These are phyloP conservation scores for Microbotryum scabiosae DNA, from an alignment of 1,284 basidiomycete species.

Conservation along the genomic window DNA sequence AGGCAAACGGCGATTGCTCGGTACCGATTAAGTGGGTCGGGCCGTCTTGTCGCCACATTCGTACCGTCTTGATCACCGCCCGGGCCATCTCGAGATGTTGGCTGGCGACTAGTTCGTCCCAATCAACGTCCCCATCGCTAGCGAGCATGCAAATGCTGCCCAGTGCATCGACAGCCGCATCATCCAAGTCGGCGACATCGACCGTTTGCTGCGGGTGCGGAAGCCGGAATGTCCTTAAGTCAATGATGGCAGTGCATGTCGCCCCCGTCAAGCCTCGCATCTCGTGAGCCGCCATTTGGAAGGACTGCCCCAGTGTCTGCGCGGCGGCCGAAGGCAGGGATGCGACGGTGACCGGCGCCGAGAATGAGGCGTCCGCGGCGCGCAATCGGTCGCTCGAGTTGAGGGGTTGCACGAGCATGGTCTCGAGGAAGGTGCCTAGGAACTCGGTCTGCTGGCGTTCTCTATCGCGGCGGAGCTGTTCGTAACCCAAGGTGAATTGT, in stretches of 20 bases:
- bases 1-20: too few species aligned
- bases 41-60: background rate
- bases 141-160: constrained; percentile 4
- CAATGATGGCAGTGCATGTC: constrained; percentile 6
- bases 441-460: constrained; percentile 10
- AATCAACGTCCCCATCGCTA: constrained; percentile 2
- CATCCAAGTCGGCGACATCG: background rate
- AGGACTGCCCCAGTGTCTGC: background rate
- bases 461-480: constrained; percentile 1
- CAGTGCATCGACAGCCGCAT: background rate
- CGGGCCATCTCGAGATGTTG: background rate
- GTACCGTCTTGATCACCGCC: background rate
- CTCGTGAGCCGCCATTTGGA: constrained; percentile 3
- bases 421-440: constrained; percentile 6
- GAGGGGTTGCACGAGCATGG: constrained; percentile 8
- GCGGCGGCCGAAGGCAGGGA: too few species aligned
- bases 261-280: constrained; percentile 3
- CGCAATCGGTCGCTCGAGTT: constrained; percentile 1
- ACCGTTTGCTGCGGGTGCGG: background rate
- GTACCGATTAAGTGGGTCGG: too few species aligned
- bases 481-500: constrained; percentile 12
- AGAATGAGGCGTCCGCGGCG: background rate
- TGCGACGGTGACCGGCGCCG: background rate
- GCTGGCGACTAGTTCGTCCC: background rate
- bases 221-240: constrained; percentile 12